phyloP scores from a whole-genome alignment of 2,329 filamentous ascomycete genomes.

The Fusarium paranaense region DNA sequence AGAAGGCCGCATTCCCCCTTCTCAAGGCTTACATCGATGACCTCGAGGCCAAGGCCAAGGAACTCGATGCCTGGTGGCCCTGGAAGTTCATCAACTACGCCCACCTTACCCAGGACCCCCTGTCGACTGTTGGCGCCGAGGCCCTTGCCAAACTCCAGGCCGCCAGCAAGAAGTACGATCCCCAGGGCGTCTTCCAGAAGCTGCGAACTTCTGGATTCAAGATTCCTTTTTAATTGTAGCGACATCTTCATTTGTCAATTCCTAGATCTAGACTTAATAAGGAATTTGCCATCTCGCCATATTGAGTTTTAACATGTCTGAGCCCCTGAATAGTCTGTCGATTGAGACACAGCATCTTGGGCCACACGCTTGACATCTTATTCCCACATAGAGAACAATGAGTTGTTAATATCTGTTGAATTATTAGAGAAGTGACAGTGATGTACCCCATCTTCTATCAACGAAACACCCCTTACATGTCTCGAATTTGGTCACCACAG shows the following conservation, averaged over 20 bases:
- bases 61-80: constrained; percentile 41
- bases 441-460: neutral
- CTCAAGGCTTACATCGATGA: constrained; percentile 50
- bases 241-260: neutral
- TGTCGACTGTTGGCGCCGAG: constrained; percentile 52
- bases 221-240: constrained; percentile 36
- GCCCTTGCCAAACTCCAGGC: constrained; percentile 49
- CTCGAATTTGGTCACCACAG: too few species aligned
- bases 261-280: neutral
- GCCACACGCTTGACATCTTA: neutral
- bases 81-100: constrained; percentile 60
- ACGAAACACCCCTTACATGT: neutral
- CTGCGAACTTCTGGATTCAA: constrained; percentile 49
- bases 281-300: neutral
- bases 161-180: constrained; percentile 53
- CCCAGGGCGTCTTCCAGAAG: constrained; percentile 52
- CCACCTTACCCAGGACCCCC: constrained; percentile 51
- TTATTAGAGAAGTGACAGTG: neutral
- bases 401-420: neutral
- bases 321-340: neutral
- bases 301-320: neutral
- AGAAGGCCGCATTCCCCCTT: constrained; percentile 50
- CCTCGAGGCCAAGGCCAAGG: constrained; percentile 43
- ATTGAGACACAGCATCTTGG: neutral
- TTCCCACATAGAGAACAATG: neutral